These are phyloP conservation scores for Eucalyptus victrix DNA, from an alignment of 345 rosid species.

Conservation along the genomic window DNA sequence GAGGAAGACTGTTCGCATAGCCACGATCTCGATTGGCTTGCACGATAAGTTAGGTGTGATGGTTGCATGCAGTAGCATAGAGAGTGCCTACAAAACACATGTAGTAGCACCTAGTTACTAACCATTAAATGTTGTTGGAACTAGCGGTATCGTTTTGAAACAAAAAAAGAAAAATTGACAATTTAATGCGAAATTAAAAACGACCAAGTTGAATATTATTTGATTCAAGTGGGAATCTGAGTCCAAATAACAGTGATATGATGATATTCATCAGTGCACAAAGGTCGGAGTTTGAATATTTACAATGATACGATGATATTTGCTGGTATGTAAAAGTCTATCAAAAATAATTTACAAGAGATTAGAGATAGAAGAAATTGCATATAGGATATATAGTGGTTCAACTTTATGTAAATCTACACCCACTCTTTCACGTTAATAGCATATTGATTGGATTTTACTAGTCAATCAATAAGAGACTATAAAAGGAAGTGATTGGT, in stretches of 20 bases:
- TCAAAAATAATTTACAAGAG: background rate
- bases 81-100: background rate
- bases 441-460: too few species aligned
- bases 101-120: background rate
- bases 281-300: background rate
- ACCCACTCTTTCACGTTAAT: rapidly evolving
- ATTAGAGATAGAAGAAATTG: background rate
- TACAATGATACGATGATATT: background rate
- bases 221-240: background rate
- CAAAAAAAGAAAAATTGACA: background rate
- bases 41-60: background rate
- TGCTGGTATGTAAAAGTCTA: too few species aligned
- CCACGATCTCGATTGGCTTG: background rate
- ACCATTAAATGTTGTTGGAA: background rate
- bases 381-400: too few species aligned
- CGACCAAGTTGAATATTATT: too few species aligned
- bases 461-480: background rate
- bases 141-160: background rate
- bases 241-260: background rate
- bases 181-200: too few species aligned
- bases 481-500: background rate
- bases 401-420: rapidly evolving
- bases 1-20: background rate
- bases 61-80: background rate
- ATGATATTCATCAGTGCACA: background rate